These are phyloP conservation scores for Micractinium sp. DNA, from an alignment of 139 green algal species.

Conservation along the genomic window DNA sequence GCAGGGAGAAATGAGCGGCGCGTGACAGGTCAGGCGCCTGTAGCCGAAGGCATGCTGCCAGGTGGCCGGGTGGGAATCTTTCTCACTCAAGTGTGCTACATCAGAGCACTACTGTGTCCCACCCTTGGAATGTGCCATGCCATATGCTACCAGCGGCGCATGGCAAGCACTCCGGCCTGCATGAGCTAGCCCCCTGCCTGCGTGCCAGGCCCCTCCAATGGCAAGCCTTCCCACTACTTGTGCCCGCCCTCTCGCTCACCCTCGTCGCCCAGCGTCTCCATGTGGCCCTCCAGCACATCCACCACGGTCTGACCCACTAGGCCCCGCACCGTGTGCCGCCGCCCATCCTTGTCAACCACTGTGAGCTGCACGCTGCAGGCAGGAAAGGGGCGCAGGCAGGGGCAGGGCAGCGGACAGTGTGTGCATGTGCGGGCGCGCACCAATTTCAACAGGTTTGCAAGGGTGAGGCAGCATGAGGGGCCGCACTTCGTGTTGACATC, in stretches of 20 bases:
- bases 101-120: neutral
- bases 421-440: neutral
- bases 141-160: neutral
- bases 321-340: constrained; percentile 31
- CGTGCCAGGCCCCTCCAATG: neutral
- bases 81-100: neutral
- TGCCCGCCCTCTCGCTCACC: neutral
- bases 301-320: constrained; percentile 40
- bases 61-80: too few relatives aligned
- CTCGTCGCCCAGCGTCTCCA: constrained; percentile 30
- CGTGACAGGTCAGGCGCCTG: too few relatives aligned
- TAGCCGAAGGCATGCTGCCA: too few relatives aligned
- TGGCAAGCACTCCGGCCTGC: too few relatives aligned
- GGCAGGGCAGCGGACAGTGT: too few relatives aligned
- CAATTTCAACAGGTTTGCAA: neutral
- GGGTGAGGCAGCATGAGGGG: too few relatives aligned
- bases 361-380: constrained; percentile 38
- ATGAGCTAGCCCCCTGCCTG: too few relatives aligned
- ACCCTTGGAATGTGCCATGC: neutral
- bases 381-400: neutral
- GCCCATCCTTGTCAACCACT: constrained; percentile 28
- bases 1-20: too few relatives aligned
- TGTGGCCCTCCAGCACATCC: constrained; percentile 38
- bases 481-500: too few relatives aligned
- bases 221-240: too few relatives aligned